Conservation (phyloP, 2,329 filamentous ascomycete species). For the Ophiosphaerella narmari region DNA sequence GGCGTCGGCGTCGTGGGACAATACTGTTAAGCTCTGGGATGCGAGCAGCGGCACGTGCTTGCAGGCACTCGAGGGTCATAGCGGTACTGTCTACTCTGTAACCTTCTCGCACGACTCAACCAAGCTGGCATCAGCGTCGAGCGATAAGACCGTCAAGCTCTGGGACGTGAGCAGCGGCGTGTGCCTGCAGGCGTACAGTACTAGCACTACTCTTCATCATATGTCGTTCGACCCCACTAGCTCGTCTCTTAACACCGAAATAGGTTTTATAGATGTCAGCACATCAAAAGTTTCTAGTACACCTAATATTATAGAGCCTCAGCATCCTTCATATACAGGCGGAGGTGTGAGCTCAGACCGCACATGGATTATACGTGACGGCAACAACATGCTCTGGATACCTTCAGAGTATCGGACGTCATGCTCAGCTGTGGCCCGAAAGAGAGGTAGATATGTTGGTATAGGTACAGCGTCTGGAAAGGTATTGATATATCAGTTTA, state of each 20-base stretch:
- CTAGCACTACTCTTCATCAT: constrained; percentile 12
- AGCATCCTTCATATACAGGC: constrained; percentile 11
- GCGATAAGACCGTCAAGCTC: no score
- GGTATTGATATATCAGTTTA: constrained; percentile 18
- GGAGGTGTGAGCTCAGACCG: constrained; percentile 12
- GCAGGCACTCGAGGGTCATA: no score
- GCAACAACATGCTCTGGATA: constrained; percentile 23
- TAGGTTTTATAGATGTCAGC: constrained; percentile 15
- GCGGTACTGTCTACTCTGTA: no score
- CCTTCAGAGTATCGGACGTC: constrained; percentile 27
- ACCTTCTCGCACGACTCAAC: constrained; percentile 19
- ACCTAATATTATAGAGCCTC: constrained; percentile 5
- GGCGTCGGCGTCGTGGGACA: no score
- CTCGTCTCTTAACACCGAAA: constrained; percentile 22
- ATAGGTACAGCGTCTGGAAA: constrained; percentile 17
- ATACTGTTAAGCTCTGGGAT: no score
- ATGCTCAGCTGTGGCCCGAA: constrained; percentile 15
- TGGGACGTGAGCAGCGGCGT: constrained; percentile 4
- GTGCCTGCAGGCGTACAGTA: constrained; percentile 4
- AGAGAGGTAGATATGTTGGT: constrained; percentile 4
- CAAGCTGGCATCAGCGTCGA: neutral
- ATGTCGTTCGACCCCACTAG: constrained; percentile 24
- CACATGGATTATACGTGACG: constrained; percentile 22
- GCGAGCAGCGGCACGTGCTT: no score
- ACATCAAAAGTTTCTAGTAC: neutral